Conservation (phyloP, 1,139 yeast genomes). For the Pichia sp. region DNA sequence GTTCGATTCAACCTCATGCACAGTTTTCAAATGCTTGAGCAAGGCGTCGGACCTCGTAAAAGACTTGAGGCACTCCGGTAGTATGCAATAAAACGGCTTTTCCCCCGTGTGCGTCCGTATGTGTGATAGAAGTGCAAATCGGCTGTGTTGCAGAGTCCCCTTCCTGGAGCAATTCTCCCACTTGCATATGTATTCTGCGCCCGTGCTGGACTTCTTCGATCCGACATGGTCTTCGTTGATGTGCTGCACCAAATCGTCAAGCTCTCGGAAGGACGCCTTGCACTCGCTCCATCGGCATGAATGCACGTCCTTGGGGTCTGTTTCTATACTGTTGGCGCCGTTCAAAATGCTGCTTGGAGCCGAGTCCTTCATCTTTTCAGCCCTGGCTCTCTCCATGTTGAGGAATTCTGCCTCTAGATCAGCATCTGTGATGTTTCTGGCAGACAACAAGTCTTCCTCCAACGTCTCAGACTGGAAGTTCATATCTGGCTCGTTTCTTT, state of each 20-base stretch:
- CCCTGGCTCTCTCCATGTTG: constrained; percentile 11
- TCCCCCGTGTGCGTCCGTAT: constrained; percentile 65
- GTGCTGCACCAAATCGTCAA: constrained; percentile 37
- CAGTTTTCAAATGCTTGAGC: constrained; percentile 59
- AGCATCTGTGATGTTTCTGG: constrained; percentile 11
- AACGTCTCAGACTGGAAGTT: constrained; percentile 5
- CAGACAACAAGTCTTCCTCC: constrained; percentile 6
- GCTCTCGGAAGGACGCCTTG: constrained; percentile 26
- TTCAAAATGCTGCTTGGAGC: not conserved
- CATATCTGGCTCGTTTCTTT: not conserved
- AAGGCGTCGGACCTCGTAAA: constrained; percentile 60
- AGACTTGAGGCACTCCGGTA: constrained; percentile 64
- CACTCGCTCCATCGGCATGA: constrained; percentile 40
- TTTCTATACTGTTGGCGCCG: not conserved
- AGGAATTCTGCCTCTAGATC: constrained; percentile 16
- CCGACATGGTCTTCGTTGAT: constrained; percentile 36
- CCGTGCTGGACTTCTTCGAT: constrained; percentile 20
- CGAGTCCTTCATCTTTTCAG: not conserved
- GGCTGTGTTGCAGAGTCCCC: constrained; percentile 53
- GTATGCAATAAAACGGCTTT: constrained; percentile 61
- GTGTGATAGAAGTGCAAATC: constrained; percentile 60
- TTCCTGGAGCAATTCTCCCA: constrained; percentile 59
- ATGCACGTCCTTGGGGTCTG: constrained; percentile 9
- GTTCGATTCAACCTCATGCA: constrained; percentile 47
- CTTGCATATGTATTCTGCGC: constrained; percentile 47